These are phyloP conservation scores for Purpureocillium lavendulum DNA, from an alignment of 2,329 filamentous ascomycete genomes.

Conservation along the genomic window DNA sequence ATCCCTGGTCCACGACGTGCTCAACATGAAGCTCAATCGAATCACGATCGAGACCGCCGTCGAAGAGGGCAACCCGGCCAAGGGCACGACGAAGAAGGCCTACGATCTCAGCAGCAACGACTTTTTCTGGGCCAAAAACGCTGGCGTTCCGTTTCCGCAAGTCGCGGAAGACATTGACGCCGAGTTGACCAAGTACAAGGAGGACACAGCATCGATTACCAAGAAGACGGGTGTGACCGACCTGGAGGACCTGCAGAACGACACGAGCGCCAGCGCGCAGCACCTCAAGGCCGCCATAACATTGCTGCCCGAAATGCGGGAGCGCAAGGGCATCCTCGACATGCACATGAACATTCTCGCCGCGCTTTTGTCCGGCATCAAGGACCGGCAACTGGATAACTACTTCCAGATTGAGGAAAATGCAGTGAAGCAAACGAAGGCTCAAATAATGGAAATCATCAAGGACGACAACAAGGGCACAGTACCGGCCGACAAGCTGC, in stretches of 20 bases:
- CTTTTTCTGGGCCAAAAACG: slow-evolving; percentile 96
- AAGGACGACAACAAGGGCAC: slow-evolving; percentile 75
- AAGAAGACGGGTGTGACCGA: slow-evolving; percentile 90
- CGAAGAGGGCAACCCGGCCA: slow-evolving; percentile 68
- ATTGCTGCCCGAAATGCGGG: slow-evolving; percentile 79
- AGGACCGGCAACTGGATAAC: slow-evolving; percentile 89
- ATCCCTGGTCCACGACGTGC: slow-evolving; percentile 64
- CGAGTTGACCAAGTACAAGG: slow-evolving; percentile 89
- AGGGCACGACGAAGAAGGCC: slow-evolving; percentile 72
- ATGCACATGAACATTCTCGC: slow-evolving; percentile 99
- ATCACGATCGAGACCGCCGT: slow-evolving; percentile 83
- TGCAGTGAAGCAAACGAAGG: slow-evolving; percentile 82
- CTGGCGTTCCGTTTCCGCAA: slow-evolving; percentile 83
- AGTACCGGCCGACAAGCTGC: slow-evolving; percentile 79
- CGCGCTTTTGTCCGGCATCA: slow-evolving; percentile 68
- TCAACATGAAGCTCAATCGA: slow-evolving; percentile 64
- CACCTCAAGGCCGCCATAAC: slow-evolving; percentile 96
- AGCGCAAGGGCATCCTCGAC: slow-evolving; percentile 85
- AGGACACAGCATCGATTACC: slow-evolving; percentile 88
- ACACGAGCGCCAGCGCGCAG: slow-evolving; percentile 80
- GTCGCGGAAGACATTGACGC: slow-evolving; percentile 94
- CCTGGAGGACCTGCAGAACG: slow-evolving; percentile 85
- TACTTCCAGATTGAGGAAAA: slow-evolving; percentile 94
- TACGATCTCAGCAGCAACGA: slow-evolving; percentile 88
- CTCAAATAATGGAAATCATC: slow-evolving; percentile 80